Percentiles rank a stretch among this genome's conserved stretches.
These are phyloP conservation scores for Hortiboletus campestris DNA, from an alignment of 768 basidiomycete species.

Conservation along the genomic window DNA sequence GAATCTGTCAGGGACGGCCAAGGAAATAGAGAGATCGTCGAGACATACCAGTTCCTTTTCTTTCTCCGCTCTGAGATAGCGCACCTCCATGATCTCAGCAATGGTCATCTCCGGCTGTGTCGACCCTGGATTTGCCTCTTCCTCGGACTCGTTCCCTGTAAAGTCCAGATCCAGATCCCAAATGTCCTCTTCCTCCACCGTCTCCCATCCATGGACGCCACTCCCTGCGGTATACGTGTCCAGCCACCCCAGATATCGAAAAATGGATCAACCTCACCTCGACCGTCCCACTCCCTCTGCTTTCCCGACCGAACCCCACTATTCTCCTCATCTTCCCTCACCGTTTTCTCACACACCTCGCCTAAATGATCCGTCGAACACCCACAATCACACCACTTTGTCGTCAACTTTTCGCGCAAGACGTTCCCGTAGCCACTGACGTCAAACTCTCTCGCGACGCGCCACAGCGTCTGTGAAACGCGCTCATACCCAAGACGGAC, in stretches of 20 bases:
- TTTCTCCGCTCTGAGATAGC: conserved; percentile 65
- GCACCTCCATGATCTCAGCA: conserved; percentile 71
- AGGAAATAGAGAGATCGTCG: background rate
- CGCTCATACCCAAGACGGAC: conserved; percentile 65
- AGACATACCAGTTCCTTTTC: conserved; percentile 64
- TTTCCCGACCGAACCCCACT: conserved; percentile 59
- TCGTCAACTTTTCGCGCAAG: conserved; percentile 66
- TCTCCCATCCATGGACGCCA: conserved; percentile 72
- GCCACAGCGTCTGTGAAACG: conserved; percentile 63
- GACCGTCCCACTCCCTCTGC: conserved; percentile 74
- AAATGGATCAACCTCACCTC: conserved; percentile 39
- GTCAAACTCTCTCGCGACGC: conserved; percentile 68
- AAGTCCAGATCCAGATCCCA: conserved; percentile 75
- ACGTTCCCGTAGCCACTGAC: conserved; percentile 69
- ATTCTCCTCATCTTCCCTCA: conserved; percentile 67
- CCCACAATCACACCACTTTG: conserved; percentile 80
- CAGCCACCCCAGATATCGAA: background rate
- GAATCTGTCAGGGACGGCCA: conserved; percentile 4
- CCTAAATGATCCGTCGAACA: conserved; percentile 77
- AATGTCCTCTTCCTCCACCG: conserved; percentile 71
- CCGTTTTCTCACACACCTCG: conserved; percentile 73
- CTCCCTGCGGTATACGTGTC: conserved; percentile 34
- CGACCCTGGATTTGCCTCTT: conserved; percentile 40
- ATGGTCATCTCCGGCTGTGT: conserved; percentile 52
- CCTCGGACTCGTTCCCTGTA: conserved; percentile 52